Conservation (phyloP, 2,329 filamentous ascomycete species). For the Boeremia exigua region DNA sequence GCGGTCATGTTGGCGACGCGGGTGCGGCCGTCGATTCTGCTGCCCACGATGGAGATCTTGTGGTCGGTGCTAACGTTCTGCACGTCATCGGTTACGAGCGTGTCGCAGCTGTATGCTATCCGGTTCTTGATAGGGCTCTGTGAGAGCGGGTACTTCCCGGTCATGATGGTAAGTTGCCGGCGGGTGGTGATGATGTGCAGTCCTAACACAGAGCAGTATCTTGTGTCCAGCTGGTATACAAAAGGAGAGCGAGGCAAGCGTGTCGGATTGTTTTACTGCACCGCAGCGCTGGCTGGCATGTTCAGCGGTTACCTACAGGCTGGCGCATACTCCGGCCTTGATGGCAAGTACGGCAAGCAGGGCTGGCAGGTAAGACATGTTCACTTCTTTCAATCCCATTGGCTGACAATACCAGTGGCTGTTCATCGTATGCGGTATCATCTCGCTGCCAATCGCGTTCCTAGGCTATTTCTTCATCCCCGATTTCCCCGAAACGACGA, state of each 20-base stretch:
- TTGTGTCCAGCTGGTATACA: slow-evolving; percentile 54
- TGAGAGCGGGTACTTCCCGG: slow-evolving; percentile 37
- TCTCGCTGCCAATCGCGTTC: slow-evolving; percentile 53
- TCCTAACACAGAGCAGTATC: slow-evolving; percentile 21
- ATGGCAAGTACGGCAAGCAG: slow-evolving; percentile 32
- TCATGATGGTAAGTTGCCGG: slow-evolving; percentile 30
- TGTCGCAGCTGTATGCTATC: slow-evolving; percentile 42
- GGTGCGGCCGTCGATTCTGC: slow-evolving; percentile 33
- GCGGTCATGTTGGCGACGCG: slow-evolving; percentile 34
- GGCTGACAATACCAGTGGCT: slow-evolving; percentile 24
- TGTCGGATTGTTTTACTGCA: slow-evolving; percentile 43
- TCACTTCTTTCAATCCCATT: neutral
- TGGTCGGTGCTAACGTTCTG: slow-evolving; percentile 33
- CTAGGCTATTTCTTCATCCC: slow-evolving; percentile 50
- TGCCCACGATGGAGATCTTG: slow-evolving; percentile 43
- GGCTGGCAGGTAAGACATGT: slow-evolving; percentile 27
- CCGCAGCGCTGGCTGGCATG: slow-evolving; percentile 41
- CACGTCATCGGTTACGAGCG: slow-evolving; percentile 26
- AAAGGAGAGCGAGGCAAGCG: slow-evolving; percentile 43
- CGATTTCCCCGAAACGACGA: slow-evolving; percentile 35
- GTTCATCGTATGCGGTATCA: slow-evolving; percentile 44
- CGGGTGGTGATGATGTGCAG: too few species aligned
- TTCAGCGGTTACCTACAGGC: slow-evolving; percentile 45
- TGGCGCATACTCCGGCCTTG: slow-evolving; percentile 40
- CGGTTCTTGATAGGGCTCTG: slow-evolving; percentile 41